Conservation (phyloP, 495 filamentous ascomycete genomes). For the Pyrenula massariospora region DNA sequence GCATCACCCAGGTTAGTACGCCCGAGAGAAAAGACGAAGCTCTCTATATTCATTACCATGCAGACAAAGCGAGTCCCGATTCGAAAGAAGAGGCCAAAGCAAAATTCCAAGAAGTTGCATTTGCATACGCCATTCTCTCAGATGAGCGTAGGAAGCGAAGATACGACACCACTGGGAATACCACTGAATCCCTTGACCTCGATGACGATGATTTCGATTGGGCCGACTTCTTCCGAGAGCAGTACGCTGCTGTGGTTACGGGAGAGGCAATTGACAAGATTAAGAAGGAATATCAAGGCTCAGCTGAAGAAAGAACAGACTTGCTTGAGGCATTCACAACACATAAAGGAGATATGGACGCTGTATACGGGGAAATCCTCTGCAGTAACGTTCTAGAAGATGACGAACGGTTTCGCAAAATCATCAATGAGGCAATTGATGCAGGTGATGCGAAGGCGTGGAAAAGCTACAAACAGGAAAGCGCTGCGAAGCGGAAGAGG, state of each 20-base stretch:
- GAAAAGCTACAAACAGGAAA: constrained; percentile 59
- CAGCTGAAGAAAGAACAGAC: constrained; percentile 70
- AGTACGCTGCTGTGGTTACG: constrained; percentile 62
- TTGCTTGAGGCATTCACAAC: constrained; percentile 63
- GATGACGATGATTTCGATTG: constrained; percentile 78
- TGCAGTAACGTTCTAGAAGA: constrained; percentile 74
- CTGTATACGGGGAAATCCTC: constrained; percentile 73
- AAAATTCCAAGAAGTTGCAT: constrained; percentile 81
- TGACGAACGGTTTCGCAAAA: constrained; percentile 67
- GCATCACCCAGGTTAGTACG: constrained; percentile 54
- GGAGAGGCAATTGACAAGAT: constrained; percentile 59
- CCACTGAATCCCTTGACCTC: constrained; percentile 59
- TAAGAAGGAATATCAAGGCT: constrained; percentile 67
- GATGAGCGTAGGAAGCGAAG: constrained; percentile 62
- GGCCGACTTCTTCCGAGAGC: constrained; percentile 73
- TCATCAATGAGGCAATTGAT: constrained; percentile 74
- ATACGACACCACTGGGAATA: constrained; percentile 83
- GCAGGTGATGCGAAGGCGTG: constrained; percentile 51
- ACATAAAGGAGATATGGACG: constrained; percentile 58
- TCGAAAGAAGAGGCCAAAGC: constrained; percentile 56
- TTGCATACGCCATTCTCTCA: constrained; percentile 87
- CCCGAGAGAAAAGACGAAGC: neutral
- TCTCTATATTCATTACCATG: neutral
- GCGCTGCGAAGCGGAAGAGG: constrained; percentile 47
- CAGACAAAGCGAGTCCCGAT: constrained; percentile 62